Evolutionary conservation across 306 rosid genomes (phyloP).

Genomic region (Amphicarpaea edgeworthii): DNA sequence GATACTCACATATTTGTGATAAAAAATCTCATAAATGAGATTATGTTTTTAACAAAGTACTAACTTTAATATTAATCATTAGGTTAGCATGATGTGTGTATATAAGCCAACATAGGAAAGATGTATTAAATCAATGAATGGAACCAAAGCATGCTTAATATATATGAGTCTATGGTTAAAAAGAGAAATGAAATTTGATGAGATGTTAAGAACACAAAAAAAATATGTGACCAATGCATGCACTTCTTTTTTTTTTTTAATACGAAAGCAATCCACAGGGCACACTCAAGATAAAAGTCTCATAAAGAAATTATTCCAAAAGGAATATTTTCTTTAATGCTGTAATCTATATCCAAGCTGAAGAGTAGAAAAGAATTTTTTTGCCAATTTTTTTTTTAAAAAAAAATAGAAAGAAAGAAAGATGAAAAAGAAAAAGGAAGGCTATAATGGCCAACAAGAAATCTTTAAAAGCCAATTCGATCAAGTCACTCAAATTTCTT

Average conservation of each 20-base stretch:
- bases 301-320: constrained; percentile 72
- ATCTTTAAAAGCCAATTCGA: constrained; percentile 66
- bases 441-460: constrained; percentile 75
- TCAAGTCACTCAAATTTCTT: constrained; percentile 59
- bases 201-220: constrained; percentile 49
- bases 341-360: constrained; percentile 58
- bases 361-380: constrained; percentile 52
- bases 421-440: constrained; percentile 46
- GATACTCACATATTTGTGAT: too few relatives aligned
- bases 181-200: constrained; percentile 22
- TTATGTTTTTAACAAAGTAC: constrained; percentile 37
- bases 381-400: background rate
- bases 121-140: constrained; percentile 18
- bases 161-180: constrained; percentile 13
- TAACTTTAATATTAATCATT: constrained; percentile 27
- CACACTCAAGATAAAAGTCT: constrained; percentile 57
- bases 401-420: constrained; percentile 15
- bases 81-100: constrained; percentile 2
- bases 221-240: constrained; percentile 41
- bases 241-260: constrained; percentile 27
- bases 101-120: background rate
- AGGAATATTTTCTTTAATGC: constrained; percentile 64
- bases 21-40: too few relatives aligned
- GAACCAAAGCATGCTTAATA: constrained; percentile 4
- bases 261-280: constrained; percentile 47